Evolutionary conservation across 352 stramenopile genomes (phyloP), one percentile per base, ranked within the genome.

Genomic region (Pythium biforme): DNA sequence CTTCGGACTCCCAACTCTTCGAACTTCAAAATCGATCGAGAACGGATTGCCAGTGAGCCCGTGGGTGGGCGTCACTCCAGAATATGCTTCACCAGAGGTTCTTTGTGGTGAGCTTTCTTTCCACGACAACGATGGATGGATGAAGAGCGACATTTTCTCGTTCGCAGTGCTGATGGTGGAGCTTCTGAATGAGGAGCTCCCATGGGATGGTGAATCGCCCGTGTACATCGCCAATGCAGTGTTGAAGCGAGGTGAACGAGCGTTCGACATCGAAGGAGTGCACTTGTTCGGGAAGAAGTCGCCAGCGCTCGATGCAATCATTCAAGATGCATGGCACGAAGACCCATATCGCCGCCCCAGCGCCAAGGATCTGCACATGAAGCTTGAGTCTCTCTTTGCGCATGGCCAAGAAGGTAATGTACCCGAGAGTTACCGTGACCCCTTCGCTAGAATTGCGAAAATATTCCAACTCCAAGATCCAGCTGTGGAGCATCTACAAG

Each of bases 81-180:
- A 46, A 17, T 65, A 65, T 39, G 48, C 59, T n/a, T 52, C 59
- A 9, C 59, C 59, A 14, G 48, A 65, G 31, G 25, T 59, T 12
- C 40, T 65, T 15, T 26, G 50, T 29, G 59, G 59, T 20, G 40
- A 54, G 20, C 0, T 65, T 22, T 50, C 37, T 11, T 19, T 17
- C 9, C 9, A 52, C 48, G 49, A 65, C 27, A 20, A 45, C 4
- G 59, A 65, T 5, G 49, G 48, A 12, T 65, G 59, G 59, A 65
- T 59, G 48, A 53, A 55, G 20, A 62, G 55, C 33, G 55, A 62
- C 33, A 39, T 62, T 20, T 62, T 55, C 25, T 62, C 55, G 10
- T 54, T 62, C 12, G n/a, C 43, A 4, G 45, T 62, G 15, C 46
- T 62, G 3, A 34, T 62, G 46, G 46, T 39, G 7, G 55, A 62